These are phyloP conservation scores for Nicotiana undulata DNA, from an alignment of 257 asterid species.

Conservation along the genomic window DNA sequence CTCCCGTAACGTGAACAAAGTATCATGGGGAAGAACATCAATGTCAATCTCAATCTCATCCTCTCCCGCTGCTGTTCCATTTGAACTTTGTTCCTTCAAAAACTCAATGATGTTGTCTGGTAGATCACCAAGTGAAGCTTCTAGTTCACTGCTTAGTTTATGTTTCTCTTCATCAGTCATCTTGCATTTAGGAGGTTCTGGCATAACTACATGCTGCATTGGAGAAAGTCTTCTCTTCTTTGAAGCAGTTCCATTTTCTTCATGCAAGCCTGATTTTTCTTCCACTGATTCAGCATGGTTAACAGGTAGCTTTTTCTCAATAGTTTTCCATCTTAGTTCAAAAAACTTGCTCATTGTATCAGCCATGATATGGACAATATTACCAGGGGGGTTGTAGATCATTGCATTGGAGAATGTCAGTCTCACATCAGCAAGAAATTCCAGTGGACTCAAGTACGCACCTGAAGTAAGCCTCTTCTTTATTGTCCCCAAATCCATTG, in stretches of 20 bases:
- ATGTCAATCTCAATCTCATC: slow-evolving; percentile 81
- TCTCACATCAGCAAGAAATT: slow-evolving; percentile 70
- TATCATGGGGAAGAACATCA: slow-evolving; percentile 54
- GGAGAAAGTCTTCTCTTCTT: slow-evolving; percentile 65
- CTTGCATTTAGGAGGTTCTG: slow-evolving; percentile 37
- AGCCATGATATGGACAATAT: slow-evolving; percentile 52
- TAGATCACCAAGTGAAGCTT: slow-evolving; percentile 40
- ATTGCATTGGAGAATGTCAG: slow-evolving; percentile 77
- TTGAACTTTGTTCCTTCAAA: slow-evolving; percentile 48
- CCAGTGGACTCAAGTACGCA: slow-evolving; percentile 47
- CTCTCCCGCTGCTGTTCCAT: slow-evolving; percentile 44
- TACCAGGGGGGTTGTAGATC: slow-evolving; percentile 81
- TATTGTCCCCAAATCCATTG: slow-evolving; percentile 89
- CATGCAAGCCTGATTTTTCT: slow-evolving; percentile 29
- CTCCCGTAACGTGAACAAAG: slow-evolving; percentile 47
- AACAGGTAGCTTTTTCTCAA: slow-evolving; percentile 44
- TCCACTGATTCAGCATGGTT: slow-evolving; percentile 19
- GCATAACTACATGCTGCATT: slow-evolving; percentile 24
- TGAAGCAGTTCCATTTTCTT: slow-evolving; percentile 32
- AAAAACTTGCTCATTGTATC: slow-evolving; percentile 48
- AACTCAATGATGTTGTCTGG: slow-evolving; percentile 54
- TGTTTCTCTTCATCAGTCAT: slow-evolving; percentile 65
- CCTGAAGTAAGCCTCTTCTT: slow-evolving; percentile 53
- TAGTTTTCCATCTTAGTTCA: slow-evolving; percentile 63
- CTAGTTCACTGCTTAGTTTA: slow-evolving; percentile 48